Percentiles rank a stretch among this genome's conserved stretches.
These are phyloP conservation scores for Salvia hispanica DNA, from an alignment of 257 asterid genomes.

Conservation along the genomic window DNA sequence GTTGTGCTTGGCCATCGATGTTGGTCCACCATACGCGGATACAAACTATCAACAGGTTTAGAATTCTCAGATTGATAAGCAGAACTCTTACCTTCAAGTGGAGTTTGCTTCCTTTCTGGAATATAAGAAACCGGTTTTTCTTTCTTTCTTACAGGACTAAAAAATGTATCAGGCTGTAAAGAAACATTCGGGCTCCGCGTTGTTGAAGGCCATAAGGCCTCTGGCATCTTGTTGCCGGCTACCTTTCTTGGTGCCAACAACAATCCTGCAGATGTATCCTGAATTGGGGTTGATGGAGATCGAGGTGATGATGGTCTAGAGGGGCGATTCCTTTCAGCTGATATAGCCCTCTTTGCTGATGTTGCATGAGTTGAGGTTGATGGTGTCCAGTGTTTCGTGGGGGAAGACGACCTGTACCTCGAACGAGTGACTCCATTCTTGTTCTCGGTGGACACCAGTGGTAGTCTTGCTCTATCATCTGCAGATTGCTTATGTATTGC, in stretches of 20 bases:
- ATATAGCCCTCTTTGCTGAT: constrained; percentile 65
- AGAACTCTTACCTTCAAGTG: constrained; percentile 62
- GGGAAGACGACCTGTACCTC: constrained; percentile 64
- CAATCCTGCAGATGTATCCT: constrained; percentile 57
- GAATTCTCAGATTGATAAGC: constrained; percentile 77
- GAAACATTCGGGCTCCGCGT: constrained; percentile 84
- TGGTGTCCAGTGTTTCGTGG: constrained; percentile 54
- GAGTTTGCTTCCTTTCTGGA: constrained; percentile 71
- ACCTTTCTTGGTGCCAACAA: constrained; percentile 51
- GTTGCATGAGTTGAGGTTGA: constrained; percentile 40
- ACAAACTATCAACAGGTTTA: constrained; percentile 61
- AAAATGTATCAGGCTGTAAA: constrained; percentile 62
- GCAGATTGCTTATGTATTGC: constrained; percentile 52
- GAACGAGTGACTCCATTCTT: constrained; percentile 66
- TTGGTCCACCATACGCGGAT: constrained; percentile 65
- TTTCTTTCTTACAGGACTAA: constrained; percentile 61
- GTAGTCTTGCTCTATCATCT: constrained; percentile 47
- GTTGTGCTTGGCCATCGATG: constrained; percentile 85
- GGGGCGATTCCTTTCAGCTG: constrained; percentile 71
- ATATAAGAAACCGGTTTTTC: constrained; percentile 57
- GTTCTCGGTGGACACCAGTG: constrained; percentile 57
- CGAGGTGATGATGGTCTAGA: constrained; percentile 59
- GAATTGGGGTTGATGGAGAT: constrained; percentile 67
- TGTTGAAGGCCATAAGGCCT: constrained; percentile 76
- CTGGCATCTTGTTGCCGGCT: constrained; percentile 58